Evolutionary conservation across 73 alveolate species (phyloP).

Genomic region (Stentor coeruleus): DNA sequence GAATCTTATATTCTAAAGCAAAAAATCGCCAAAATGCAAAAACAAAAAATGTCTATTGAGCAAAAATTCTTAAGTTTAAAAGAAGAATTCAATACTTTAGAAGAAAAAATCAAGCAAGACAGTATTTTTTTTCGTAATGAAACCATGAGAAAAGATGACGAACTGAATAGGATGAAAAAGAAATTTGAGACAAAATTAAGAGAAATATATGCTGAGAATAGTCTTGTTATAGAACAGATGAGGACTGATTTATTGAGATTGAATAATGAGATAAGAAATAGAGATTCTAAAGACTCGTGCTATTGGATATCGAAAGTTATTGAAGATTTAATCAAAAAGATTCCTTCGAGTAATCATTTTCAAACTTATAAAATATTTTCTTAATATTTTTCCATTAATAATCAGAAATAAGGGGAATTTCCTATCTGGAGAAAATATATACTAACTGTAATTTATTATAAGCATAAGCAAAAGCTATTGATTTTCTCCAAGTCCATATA

Average conservation of each 20-base stretch:
- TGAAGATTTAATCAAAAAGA: not conserved
- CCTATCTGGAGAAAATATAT: too few species aligned
- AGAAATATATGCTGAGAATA: not conserved
- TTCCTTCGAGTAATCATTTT: not conserved
- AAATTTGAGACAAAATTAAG: constrained; percentile 10
- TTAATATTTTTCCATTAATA: too few species aligned
- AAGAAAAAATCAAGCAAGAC: constrained; percentile 23
- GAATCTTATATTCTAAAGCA: not conserved
- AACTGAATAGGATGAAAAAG: constrained; percentile 7
- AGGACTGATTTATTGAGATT: not conserved
- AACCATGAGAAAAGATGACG: constrained; percentile 22
- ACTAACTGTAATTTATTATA: too few species aligned
- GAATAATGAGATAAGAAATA: not conserved
- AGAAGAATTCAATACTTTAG: not conserved
- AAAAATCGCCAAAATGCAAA: not conserved
- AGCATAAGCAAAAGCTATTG: too few species aligned
- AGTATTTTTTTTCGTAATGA: not conserved
- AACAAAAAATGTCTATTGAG: not conserved
- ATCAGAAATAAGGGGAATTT: too few species aligned
- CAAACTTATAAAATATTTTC: too few species aligned
- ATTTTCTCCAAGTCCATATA: too few species aligned
- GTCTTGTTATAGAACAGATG: not conserved
- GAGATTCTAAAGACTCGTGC: not conserved
- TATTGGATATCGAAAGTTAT: not conserved
- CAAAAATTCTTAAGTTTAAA: not conserved